Base-by-base conservation (phyloP, 345 rosid species). In the Salix brachista region DNA sequence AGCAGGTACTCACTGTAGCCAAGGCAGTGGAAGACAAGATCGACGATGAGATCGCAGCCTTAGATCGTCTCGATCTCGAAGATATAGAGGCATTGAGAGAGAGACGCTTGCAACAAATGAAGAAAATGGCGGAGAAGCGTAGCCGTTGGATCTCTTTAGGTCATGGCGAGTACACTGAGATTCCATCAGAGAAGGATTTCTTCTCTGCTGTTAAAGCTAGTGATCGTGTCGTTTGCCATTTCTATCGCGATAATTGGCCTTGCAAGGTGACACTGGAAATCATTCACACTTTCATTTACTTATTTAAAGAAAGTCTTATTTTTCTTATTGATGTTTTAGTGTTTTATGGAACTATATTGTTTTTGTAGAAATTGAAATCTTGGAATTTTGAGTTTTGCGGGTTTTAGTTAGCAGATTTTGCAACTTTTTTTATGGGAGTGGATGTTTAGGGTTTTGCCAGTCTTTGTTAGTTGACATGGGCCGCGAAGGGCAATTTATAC, bases 211-310 rank as follows among this genome's bases (percentile, higher is more conserved):
- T 93, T 34, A 96, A 94, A 75, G 95, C 95, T 48, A 96, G 97
- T 75, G 97, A 94, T 54, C 97, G 99, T 65, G 98, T 94, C 67
- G 97, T 92, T 44, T 93, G 98, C 83, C 99, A 96, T 74, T 96
- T 94, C 81, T 92, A 92, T 82, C 97, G 98, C 76, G 97, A 93
- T 58, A 96, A 96, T 80, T 96, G 98, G 98, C 99, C 97, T 36
- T 94, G 99, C 86, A 94, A 96, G 91, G 99, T 89, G 66, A 26
- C 5, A 4, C 6, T 4, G n/a, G 30, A 6, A 13, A 36, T 19
- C 39, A 21, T 17, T 12, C 11, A 41, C 26, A 11, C n/a, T 42
- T 69, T 21, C 4, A 18, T 25, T 19, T 41, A 21, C 25, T 21
- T 58, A 4, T 9, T 58, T 58, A 3, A 58, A 58, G 3, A 21